phyloP scores from a whole-genome alignment of 106 monocot genomes.

The Apostasia ramifera region DNA sequence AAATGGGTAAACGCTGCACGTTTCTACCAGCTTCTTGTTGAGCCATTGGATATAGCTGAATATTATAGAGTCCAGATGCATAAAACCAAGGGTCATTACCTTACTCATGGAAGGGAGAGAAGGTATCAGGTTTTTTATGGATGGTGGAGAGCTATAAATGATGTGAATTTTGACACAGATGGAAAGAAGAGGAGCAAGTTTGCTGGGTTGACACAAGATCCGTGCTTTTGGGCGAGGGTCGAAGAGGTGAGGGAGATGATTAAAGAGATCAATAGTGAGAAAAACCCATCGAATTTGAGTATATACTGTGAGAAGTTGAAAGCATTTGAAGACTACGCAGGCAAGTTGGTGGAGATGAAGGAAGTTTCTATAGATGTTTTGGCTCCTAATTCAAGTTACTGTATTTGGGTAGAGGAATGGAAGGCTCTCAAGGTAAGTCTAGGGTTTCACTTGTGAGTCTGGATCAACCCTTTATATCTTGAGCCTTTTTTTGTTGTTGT shows the following conservation, averaged over 20 bases:
- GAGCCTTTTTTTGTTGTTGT: too few species aligned
- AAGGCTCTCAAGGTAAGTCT: conserved; percentile 16
- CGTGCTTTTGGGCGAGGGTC: conserved; percentile 58
- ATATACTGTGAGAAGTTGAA: conserved; percentile 12
- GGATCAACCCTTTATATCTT: neutral
- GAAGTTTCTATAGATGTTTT: conserved; percentile 49
- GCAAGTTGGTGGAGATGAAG: conserved; percentile 29
- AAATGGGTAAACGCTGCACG: conserved; percentile 60
- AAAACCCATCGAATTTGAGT: conserved; percentile 12
- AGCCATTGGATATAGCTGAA: conserved; percentile 59
- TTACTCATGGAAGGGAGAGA: conserved; percentile 41
- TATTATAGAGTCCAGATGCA: conserved; percentile 29
- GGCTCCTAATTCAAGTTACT: conserved; percentile 38
- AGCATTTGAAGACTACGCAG: conserved; percentile 33
- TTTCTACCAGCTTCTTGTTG: conserved; percentile 51
- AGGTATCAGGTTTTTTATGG: conserved; percentile 43
- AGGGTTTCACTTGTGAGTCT: neutral
- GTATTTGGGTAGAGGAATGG: conserved; percentile 36
- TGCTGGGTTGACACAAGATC: conserved; percentile 54
- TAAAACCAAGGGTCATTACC: conserved; percentile 31
- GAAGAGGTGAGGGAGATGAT: conserved; percentile 39
- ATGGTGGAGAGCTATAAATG: conserved; percentile 38
- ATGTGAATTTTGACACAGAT: neutral
- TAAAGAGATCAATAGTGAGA: conserved; percentile 13
- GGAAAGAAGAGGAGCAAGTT: conserved; percentile 35